Evolutionary conservation across 768 basidiomycete genomes (phyloP).

Genomic region (Suillus ampliporus): DNA sequence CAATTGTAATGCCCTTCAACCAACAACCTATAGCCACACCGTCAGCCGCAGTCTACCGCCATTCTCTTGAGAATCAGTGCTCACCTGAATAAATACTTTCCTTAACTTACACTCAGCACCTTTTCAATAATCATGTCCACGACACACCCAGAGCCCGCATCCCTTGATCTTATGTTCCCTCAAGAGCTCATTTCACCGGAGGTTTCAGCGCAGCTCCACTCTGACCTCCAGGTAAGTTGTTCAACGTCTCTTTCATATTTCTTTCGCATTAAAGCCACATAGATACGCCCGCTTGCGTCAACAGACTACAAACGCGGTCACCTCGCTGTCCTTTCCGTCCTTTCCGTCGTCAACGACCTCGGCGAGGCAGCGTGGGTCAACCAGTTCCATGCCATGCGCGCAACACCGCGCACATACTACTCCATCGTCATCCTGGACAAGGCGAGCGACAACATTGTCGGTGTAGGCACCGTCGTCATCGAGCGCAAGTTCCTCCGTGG

Average conservation of each 20-base stretch:
- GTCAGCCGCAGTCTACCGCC: neutral
- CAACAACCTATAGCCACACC: conserved; percentile 1
- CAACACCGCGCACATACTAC: conserved; percentile 73
- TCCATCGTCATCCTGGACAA: conserved; percentile 83
- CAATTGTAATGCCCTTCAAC: conserved; percentile 6
- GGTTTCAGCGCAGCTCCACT: conserved; percentile 62
- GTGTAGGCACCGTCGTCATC: conserved; percentile 81
- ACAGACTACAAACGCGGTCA: conserved; percentile 86
- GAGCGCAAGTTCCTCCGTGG: conserved; percentile 94
- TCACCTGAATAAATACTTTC: conserved; percentile 5
- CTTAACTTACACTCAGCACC: conserved; percentile 9
- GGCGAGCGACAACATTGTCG: conserved; percentile 79
- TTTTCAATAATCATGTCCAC: conserved; percentile 14
- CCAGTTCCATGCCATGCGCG: conserved; percentile 68
- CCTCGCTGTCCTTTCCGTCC: conserved; percentile 76
- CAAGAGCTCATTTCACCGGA: conserved; percentile 70
- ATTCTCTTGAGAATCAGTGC: conserved; percentile 12
- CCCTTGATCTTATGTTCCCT: conserved; percentile 81
- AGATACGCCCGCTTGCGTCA: conserved; percentile 91
- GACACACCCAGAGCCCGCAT: conserved; percentile 56
- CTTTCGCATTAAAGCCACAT: neutral
- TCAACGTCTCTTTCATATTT: conserved; percentile 12
- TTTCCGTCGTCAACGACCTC: conserved; percentile 72
- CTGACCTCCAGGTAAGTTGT: conserved; percentile 68
- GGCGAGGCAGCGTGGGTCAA: conserved; percentile 70